A percentile compares a stretch with the other conserved stretches of the same genome.
Conservation (phyloP, 1,284 basidiomycete species). For the Irpex sp. region DNA sequence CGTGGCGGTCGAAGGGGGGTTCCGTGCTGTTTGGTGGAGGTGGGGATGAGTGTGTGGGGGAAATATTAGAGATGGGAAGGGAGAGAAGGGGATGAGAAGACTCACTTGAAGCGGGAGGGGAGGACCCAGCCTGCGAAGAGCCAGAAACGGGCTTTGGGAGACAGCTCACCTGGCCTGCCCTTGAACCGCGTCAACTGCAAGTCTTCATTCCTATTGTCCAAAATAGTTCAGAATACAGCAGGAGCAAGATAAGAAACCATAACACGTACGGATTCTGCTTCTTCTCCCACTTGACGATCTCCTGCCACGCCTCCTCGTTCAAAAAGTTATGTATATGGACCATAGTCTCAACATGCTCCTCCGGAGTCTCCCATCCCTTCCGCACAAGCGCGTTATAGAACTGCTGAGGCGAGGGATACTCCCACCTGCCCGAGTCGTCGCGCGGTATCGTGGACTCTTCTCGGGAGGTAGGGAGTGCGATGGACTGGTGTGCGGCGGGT, state of each 20-base stretch:
- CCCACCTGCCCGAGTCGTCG: constrained; percentile 65
- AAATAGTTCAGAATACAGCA: too few species aligned
- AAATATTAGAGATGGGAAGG: too few species aligned
- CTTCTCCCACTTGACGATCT: constrained; percentile 93
- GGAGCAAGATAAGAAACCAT: too few species aligned
- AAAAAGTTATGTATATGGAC: constrained; percentile 98
- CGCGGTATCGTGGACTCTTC: constrained; percentile 85
- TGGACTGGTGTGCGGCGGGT: constrained; percentile 51
- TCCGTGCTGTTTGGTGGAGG: constrained; percentile 55
- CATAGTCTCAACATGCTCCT: constrained; percentile 95
- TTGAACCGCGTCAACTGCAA: constrained; percentile 79
- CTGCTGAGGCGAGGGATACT: constrained; percentile 97
- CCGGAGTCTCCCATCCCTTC: constrained; percentile 98
- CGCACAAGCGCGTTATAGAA: constrained; percentile 97
- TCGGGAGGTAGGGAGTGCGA: constrained; percentile 70
- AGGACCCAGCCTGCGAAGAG: constrained; percentile 83
- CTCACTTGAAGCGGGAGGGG: constrained; percentile 85
- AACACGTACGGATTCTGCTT: constrained; percentile 53
- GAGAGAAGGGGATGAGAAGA: too few species aligned
- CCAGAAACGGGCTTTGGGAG: constrained; percentile 85
- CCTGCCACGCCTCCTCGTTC: constrained; percentile 95
- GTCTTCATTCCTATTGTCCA: constrained; percentile 43
- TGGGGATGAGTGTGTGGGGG: too few species aligned
- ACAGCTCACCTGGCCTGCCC: constrained; percentile 86
- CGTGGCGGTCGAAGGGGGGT: constrained; percentile 97